These are phyloP conservation scores for Populus nigra DNA, from an alignment of 345 rosid genomes.

Conservation along the genomic window DNA sequence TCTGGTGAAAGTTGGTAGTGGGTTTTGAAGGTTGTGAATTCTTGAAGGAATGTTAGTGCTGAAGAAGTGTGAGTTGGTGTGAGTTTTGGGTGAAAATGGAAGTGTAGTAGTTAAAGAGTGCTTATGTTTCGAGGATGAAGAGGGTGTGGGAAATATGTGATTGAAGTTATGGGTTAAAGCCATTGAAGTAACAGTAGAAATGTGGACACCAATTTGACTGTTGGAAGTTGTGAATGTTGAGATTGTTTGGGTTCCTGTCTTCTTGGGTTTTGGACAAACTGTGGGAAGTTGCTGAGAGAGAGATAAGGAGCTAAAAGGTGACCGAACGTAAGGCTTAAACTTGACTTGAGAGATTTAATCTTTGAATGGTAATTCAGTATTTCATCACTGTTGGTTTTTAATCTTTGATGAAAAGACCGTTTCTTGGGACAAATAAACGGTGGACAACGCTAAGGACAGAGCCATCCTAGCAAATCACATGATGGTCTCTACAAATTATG, in stretches of 20 bases:
- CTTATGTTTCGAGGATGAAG: not conserved
- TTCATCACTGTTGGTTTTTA: not conserved
- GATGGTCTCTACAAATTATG: too few species aligned
- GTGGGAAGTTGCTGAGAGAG: not conserved
- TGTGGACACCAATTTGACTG: not conserved
- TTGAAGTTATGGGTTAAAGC: not conserved
- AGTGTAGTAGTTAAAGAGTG: conserved; percentile 15
- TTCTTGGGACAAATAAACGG: not conserved
- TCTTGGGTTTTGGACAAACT: not conserved
- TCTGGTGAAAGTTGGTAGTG: conserved; percentile 43
- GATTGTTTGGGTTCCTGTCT: not conserved
- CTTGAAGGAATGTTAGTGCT: conserved; percentile 6
- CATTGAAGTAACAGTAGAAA: not conserved
- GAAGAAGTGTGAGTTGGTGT: conserved; percentile 16
- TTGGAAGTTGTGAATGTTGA: not conserved
- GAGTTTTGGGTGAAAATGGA: conserved; percentile 26
- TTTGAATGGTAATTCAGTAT: not conserved
- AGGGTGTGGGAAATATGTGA: not conserved
- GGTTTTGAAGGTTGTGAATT: conserved; percentile 27
- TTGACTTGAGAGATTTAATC: not conserved
- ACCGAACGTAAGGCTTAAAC: not conserved
- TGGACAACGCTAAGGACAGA: too few species aligned
- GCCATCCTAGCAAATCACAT: too few species aligned
- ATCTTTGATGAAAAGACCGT: not conserved
- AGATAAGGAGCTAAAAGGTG: too few species aligned